Evolutionary conservation across 2,329 filamentous ascomycete genomes (phyloP).

Genomic region (Bretziella fagacearum): DNA sequence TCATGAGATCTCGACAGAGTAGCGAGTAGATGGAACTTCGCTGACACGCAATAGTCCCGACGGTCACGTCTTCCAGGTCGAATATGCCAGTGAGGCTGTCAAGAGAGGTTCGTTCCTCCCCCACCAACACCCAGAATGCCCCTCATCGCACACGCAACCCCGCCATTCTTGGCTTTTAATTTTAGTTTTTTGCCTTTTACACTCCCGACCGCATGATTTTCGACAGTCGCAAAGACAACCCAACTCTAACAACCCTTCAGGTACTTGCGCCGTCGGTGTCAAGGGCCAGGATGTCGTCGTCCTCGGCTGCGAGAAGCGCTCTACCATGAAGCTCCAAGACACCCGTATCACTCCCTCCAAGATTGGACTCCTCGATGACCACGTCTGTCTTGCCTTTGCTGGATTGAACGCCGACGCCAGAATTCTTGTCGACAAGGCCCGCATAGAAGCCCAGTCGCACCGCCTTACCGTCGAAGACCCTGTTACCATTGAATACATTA

Average conservation of each 20-base stretch:
- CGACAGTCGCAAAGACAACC: neutral
- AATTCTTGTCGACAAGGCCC: slow-evolving; percentile 95
- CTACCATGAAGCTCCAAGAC: slow-evolving; percentile 98
- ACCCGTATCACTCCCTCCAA: slow-evolving; percentile 98
- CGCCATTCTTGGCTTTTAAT: neutral
- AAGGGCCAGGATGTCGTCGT: slow-evolving; percentile 94
- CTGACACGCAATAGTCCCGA: slow-evolving; percentile 51
- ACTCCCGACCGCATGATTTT: too few species aligned
- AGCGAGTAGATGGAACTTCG: too few species aligned
- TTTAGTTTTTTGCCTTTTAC: too few species aligned
- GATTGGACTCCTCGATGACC: slow-evolving; percentile 88
- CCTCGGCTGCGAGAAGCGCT: slow-evolving; percentile 94
- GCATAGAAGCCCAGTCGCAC: slow-evolving; percentile 93
- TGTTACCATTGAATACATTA: slow-evolving; percentile 97
- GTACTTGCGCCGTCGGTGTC: slow-evolving; percentile 93
- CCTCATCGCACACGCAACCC: neutral
- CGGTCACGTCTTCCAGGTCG: slow-evolving; percentile 98
- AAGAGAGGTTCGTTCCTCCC: slow-evolving; percentile 58
- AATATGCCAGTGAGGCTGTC: slow-evolving; percentile 97
- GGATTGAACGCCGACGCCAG: slow-evolving; percentile 94
- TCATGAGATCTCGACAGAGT: slow-evolving; percentile 72
- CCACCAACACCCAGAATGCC: slow-evolving; percentile 1
- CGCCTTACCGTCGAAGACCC: slow-evolving; percentile 94
- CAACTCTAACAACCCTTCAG: slow-evolving; percentile 27
- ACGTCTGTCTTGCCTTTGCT: slow-evolving; percentile 93